Evolutionary conservation across 176 grass and related monocot genomes (phyloP), one percentile per base, ranked within the genome.

Genomic region (Phoenix roebelenii): DNA sequence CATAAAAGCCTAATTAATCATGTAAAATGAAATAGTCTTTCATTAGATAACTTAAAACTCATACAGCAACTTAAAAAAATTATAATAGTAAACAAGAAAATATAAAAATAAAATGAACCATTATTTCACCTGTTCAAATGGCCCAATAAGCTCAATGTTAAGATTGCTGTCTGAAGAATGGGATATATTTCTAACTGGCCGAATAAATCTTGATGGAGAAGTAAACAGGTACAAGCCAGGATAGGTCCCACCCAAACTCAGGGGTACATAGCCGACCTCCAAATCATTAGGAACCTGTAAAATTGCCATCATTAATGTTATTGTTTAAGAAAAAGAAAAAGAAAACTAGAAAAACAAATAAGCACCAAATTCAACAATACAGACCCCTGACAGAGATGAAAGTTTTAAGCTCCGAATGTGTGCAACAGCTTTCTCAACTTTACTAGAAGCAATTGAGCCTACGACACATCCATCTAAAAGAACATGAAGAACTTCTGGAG

Each of bases 181-280:
- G 6, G 54, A 67, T 71, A 96, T 64, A 80, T 84, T 96, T 77
- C 55, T 84, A 70, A 96, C 76, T 16, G 86, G 86, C 20, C 92
- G 74, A 66, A 90, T 62, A 87, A 96, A 90, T 84, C 92, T 87
- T 10, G 83, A 75, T 59, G 92, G 80, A 79, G 72, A 82, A 52
- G 83, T 87, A 52, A 89, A 95, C 64, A 95, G 74, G 71, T 95
- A 95, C 49, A 95, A 64, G n/a, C 86, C 90, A 72, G 90, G 90
- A 81, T 87, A 96, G 68, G 92, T 83, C 55, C 92, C 86, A 49
- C 83, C 87, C 17, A 85, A 66, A 71, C 87, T 96, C 61, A 84
- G 64, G 64, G 92, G 92, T 53, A 88, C 80, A 72, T 90, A 90
- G 52, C 92, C 92, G 51, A 96, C 86, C 84, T 96, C 92, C 57